Evolutionary conservation across 2,329 filamentous ascomycete genomes (phyloP).

Genomic region (Zopfia rhizophila): DNA sequence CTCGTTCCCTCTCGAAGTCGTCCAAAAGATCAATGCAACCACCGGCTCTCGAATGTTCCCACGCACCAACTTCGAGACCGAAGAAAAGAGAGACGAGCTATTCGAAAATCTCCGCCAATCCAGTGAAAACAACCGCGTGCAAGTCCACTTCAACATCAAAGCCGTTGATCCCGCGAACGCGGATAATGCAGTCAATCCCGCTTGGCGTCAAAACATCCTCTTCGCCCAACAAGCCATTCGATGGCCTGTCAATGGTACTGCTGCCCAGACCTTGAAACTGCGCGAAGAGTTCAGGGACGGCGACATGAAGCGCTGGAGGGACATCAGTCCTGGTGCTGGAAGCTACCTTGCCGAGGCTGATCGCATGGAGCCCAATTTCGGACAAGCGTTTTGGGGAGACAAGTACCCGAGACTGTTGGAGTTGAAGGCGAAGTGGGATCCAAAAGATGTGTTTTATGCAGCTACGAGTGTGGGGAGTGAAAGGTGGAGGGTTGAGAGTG

Average conservation of each 20-base stretch:
- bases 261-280: no score
- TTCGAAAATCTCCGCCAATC: conserved; percentile 41
- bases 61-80: conserved; percentile 50
- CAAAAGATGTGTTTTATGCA: conserved; percentile 4
- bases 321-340: conserved; percentile 50
- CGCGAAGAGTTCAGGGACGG: not conserved
- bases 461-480: not conserved
- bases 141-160: conserved; percentile 14
- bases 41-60: conserved; percentile 61
- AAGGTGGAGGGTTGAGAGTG: conserved; percentile 1
- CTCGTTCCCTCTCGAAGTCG: conserved; percentile 53
- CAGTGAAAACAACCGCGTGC: conserved; percentile 5
- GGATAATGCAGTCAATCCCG: conserved; percentile 27
- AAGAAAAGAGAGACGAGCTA: conserved; percentile 44
- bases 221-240: conserved; percentile 32
- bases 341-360: conserved; percentile 9
- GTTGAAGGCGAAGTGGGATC: conserved; percentile 6
- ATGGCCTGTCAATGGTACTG: conserved; percentile 44
- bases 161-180: conserved; percentile 2
- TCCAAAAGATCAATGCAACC: conserved; percentile 50
- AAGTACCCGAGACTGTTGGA: conserved; percentile 5
- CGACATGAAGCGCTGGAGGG: conserved; percentile 2
- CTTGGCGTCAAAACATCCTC: conserved; percentile 24
- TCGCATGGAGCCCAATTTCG: conserved; percentile 1
- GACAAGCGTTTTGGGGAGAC: conserved; percentile 3